phyloP scores from a whole-genome alignment of 352 stramenopile genomes.

The Phytophthora colocasiae region DNA sequence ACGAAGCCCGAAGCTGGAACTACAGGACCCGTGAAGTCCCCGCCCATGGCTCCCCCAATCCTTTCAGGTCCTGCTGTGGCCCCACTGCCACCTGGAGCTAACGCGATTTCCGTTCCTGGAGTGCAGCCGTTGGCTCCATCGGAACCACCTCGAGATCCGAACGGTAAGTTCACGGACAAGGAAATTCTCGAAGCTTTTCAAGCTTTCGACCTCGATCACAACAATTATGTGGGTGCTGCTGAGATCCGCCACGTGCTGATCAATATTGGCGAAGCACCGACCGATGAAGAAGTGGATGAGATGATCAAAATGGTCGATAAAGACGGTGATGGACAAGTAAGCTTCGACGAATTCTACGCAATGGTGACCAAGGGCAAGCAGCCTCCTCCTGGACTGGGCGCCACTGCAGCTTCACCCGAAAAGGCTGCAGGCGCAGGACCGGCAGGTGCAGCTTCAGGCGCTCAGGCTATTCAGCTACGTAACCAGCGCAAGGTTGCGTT shows the following conservation, averaged over 20 bases:
- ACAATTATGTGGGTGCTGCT: slow-evolving; percentile 95
- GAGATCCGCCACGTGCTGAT: slow-evolving; percentile 96
- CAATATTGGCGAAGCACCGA: slow-evolving; percentile 95
- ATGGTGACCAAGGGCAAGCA: slow-evolving; percentile 96
- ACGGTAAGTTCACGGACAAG: slow-evolving; percentile 96
- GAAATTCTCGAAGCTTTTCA: slow-evolving; percentile 96
- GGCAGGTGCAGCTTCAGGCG: slow-evolving; percentile 43
- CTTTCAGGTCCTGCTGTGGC: slow-evolving; percentile 70
- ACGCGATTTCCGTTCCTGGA: slow-evolving; percentile 63
- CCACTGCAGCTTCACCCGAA: slow-evolving; percentile 38
- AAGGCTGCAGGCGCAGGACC: slow-evolving; percentile 38
- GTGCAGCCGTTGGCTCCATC: slow-evolving; percentile 63
- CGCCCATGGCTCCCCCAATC: slow-evolving; percentile 64
- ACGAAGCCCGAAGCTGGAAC: slow-evolving; percentile 60
- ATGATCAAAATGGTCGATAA: slow-evolving; percentile 98
- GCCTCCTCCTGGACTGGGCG: slow-evolving; percentile 86
- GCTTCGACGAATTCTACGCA: slow-evolving; percentile 95
- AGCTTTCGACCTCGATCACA: slow-evolving; percentile 96
- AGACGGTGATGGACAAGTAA: slow-evolving; percentile 95
- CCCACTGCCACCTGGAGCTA: slow-evolving; percentile 62
- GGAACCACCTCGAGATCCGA: slow-evolving; percentile 88
- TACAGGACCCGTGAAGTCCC: slow-evolving; percentile 50
- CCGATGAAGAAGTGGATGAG: slow-evolving; percentile 96
- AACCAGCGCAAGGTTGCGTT: slow-evolving; percentile 92
- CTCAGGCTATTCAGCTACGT: slow-evolving; percentile 91